Percentiles rank a stretch among this genome's conserved stretches.
Conservation (phyloP, 1,139 yeast genomes). For the Lipomyces yarrowii region DNA sequence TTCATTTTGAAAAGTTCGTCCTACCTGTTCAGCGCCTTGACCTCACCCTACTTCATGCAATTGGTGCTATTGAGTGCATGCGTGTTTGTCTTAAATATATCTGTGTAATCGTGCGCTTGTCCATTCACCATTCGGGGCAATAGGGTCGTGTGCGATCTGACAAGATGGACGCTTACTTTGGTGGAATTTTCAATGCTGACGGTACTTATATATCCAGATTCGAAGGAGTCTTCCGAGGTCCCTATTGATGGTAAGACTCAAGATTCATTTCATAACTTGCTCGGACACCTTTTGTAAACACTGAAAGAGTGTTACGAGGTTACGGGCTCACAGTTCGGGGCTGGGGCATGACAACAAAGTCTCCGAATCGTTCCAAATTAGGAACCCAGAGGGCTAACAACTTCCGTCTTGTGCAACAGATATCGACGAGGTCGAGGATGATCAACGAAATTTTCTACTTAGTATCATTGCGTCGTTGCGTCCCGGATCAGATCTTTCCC, state of each 20-base stretch:
- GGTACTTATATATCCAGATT: not conserved
- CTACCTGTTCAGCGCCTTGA: not conserved
- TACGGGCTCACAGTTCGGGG: not conserved
- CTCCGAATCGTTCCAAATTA: too few relatives aligned
- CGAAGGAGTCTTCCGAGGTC: constrained; percentile 5
- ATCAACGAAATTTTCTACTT: constrained; percentile 81
- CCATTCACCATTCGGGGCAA: not conserved
- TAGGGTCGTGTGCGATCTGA: not conserved
- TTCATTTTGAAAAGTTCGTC: not conserved
- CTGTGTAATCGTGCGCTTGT: not conserved
- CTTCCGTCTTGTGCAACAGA: constrained; percentile 46
- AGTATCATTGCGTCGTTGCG: constrained; percentile 88
- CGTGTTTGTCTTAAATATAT: not conserved
- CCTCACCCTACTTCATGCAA: not conserved
- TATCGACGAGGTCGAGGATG: constrained; percentile 87
- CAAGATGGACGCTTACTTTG: not conserved
- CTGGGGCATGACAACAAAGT: too few relatives aligned
- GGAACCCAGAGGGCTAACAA: not conserved
- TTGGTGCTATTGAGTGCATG: not conserved
- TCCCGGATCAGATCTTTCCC: constrained; percentile 87
- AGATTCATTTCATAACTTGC: not conserved
- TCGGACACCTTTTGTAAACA: not conserved
- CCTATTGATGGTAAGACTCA: constrained; percentile 3
- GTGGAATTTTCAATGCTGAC: not conserved
- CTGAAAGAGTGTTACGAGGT: not conserved